These are phyloP conservation scores for Coemansia sp. DNA, from an alignment of 192 early-diverging fungal species.

Conservation along the genomic window DNA sequence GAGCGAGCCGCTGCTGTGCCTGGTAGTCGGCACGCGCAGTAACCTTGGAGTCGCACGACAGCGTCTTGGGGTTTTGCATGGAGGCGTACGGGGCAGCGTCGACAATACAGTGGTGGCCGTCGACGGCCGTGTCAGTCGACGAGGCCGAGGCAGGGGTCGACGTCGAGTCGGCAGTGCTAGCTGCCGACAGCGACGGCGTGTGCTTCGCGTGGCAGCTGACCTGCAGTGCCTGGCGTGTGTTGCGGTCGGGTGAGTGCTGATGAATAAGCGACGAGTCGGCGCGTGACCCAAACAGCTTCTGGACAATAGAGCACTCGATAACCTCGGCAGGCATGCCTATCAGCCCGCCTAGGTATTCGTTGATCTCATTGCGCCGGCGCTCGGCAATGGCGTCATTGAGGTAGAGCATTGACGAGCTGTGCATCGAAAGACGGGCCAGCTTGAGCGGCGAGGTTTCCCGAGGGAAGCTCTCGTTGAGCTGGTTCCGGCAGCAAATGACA, in stretches of 20 bases:
- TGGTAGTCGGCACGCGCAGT: background rate
- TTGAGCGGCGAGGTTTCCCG: conserved; percentile 50
- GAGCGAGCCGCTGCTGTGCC: conserved; percentile 13
- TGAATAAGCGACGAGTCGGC: conserved; percentile 3
- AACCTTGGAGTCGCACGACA: conserved; percentile 46
- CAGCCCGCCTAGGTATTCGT: conserved; percentile 62
- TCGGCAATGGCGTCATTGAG: conserved; percentile 65
- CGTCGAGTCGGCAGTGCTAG: conserved; percentile 16
- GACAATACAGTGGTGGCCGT: conserved; percentile 3
- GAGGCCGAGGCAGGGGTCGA: conserved; percentile 38
- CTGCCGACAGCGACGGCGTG: conserved; percentile 27
- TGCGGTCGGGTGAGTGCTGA: background rate
- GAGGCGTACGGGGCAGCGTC: background rate
- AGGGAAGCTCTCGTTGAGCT: conserved; percentile 60
- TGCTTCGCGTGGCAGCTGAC: conserved; percentile 11
- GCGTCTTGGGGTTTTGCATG: conserved; percentile 10
- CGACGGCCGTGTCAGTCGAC: conserved; percentile 31
- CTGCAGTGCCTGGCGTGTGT: background rate
- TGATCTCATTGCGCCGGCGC: conserved; percentile 57
- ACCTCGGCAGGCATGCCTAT: conserved; percentile 55
- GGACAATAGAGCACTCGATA: conserved; percentile 34
- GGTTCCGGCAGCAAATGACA: conserved; percentile 72
- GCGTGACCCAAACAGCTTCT: conserved; percentile 44
- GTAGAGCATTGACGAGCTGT: conserved; percentile 58
- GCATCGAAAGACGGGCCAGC: conserved; percentile 51